Evolutionary conservation across 495 filamentous ascomycete genomes (phyloP), one percentile per base, ranked within the genome.

Genomic region (Aspergillus panamensis): DNA sequence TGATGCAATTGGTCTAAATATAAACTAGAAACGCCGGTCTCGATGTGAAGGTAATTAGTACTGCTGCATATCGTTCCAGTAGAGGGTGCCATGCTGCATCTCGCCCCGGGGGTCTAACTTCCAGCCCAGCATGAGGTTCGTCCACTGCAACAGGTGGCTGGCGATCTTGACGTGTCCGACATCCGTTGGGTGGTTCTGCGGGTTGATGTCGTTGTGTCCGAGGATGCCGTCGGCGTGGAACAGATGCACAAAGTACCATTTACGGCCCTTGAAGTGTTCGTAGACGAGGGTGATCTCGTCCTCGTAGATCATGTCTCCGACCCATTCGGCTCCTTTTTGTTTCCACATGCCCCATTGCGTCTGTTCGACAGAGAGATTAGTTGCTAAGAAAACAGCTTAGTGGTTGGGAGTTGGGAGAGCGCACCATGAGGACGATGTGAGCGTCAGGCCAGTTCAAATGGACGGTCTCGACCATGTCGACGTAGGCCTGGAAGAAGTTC

Each of bases 141-240:
- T 66, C 69, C 79, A 87, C 66, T 86, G 81, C 66, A 82, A 80
- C 45, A 88, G 59, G 60, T 88, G 84, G 58, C 83, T 85, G 3
- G 85, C 84, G 1, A 88, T 66, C 60, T 88, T 88, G 66, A 88
- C 76, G 53, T 86, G 83, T 0, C 87, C 85, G 12, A 87, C 80
- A 60, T 88, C 84, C 0, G 84, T 88, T 0, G 83, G 84, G 55
- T 89, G 86, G 58, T 72, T 84, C 62, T 76, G 71, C 12, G 85
- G 86, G 3, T 73, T 80, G 53, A 87, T 85, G 62, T 88, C 86
- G 56, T 88, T 88, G 58, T 88, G 84, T 63, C 88, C 84, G 59
- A 89, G 58, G 25, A 88, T 83, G 1, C 85, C 87, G 7, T 74
- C 81, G 3, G 84, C 87, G 64, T 86, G 82, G 67, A 88, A 88